These are phyloP conservation scores for Xylariaceae sp. DNA, from an alignment of 2,329 filamentous ascomycete species.

Conservation along the genomic window DNA sequence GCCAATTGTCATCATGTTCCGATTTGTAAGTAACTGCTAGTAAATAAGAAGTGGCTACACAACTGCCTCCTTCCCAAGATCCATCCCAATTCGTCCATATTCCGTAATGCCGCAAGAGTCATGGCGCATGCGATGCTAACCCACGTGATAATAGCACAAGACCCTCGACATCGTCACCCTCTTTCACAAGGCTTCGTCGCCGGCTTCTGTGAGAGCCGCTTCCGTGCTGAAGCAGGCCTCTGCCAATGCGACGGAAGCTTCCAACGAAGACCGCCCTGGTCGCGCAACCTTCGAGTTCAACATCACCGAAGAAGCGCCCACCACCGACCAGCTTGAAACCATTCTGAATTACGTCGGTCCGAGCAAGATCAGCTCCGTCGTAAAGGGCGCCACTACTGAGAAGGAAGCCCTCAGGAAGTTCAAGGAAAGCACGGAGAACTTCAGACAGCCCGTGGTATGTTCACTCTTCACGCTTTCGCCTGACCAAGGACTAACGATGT, in stretches of 20 bases:
- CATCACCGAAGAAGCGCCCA: conserved; percentile 74
- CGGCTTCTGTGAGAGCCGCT: conserved; percentile 67
- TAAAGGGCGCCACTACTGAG: conserved; percentile 68
- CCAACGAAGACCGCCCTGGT: conserved; percentile 63
- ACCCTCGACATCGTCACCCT: conserved; percentile 87
- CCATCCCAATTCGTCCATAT: background rate
- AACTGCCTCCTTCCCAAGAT: background rate
- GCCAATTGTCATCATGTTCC: conserved; percentile 16
- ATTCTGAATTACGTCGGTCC: conserved; percentile 78
- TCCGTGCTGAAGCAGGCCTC: conserved; percentile 76
- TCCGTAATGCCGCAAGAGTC: no score
- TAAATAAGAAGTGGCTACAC: background rate
- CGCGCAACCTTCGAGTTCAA: conserved; percentile 77
- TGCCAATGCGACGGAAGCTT: conserved; percentile 59
- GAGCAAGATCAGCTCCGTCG: conserved; percentile 53
- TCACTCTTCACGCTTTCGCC: background rate
- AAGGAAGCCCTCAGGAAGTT: conserved; percentile 76
- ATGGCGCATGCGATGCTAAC: conserved; percentile 2
- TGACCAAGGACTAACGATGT: conserved; percentile 5
- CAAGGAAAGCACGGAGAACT: conserved; percentile 61
- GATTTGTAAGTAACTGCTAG: conserved; percentile 17
- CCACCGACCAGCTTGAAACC: conserved; percentile 72
- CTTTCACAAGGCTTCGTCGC: conserved; percentile 78
- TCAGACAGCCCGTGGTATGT: conserved; percentile 73
- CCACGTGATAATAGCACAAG: conserved; percentile 53